Conservation (phyloP, 768 basidiomycete genomes). For the Mycena crocata region DNA sequence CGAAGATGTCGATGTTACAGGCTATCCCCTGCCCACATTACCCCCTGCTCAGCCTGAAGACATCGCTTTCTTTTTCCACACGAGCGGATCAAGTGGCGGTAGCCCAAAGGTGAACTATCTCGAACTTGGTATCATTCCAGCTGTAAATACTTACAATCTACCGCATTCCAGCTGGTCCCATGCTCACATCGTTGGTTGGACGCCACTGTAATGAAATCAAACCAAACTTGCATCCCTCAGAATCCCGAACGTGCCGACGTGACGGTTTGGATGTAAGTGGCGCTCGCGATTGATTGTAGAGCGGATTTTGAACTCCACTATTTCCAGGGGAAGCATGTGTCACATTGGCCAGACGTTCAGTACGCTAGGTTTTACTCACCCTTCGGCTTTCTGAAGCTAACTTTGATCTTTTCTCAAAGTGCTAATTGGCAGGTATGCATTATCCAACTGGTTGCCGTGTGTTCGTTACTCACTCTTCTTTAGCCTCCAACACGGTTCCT, state of each 20-base stretch:
- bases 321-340: constrained; percentile 66
- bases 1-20: constrained; percentile 42
- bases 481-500: constrained; percentile 67
- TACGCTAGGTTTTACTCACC: constrained; percentile 43
- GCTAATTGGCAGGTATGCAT: constrained; percentile 29
- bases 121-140: neutral
- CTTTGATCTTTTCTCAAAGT: constrained; percentile 30
- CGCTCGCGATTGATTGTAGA: constrained; percentile 28
- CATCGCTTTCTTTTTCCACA: constrained; percentile 69
- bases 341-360: constrained; percentile 70
- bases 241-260: constrained; percentile 62
- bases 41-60: constrained; percentile 43
- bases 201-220: constrained; percentile 59
- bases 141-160: constrained; percentile 2
- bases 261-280: constrained; percentile 68
- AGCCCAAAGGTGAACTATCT: constrained; percentile 57
- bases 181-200: constrained; percentile 68
- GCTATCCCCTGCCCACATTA: constrained; percentile 53
- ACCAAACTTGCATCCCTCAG: constrained; percentile 54
- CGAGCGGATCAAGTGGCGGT: constrained; percentile 75
- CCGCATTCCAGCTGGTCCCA: constrained; percentile 55
- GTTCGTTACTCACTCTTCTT: constrained; percentile 51
- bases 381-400: constrained; percentile 33
- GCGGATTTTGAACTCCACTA: constrained; percentile 38
- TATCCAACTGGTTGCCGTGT: constrained; percentile 29